Evolutionary conservation across 176 grass and related monocot species (phyloP), one percentile per base, ranked within the genome.

Genomic region (Carex littledalei): DNA sequence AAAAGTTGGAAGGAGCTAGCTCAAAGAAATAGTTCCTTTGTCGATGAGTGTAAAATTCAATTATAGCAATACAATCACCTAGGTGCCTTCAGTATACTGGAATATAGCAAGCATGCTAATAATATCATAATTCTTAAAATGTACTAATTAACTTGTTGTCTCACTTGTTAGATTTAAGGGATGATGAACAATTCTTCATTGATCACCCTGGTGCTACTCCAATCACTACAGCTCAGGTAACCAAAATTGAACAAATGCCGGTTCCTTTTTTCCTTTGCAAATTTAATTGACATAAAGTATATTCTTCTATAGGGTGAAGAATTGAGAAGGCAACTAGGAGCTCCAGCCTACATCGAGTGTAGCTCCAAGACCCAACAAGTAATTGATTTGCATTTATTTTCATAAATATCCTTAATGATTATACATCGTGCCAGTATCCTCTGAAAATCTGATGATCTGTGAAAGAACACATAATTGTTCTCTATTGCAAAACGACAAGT

Each of bases 361-460:
- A 92, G 85, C 66, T 92, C 90, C 14, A 94, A 94, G 72, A 94
- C 92, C 54, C 92, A 94, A 84, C 90, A 91, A 87, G 92, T 94
- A 88, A 5, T 49, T 35, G 31, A 85, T 86, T 50, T 34, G 18
- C n/a, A n/a, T 35, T 60, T 21, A 18, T 69, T 32, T 13, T 32
- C 35, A 31, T 77, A 55, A 63, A 63, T 63, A 10, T 21, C 18
- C n/a, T 24, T 22, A 45, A 63, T 63, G 22, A 62, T 22, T 63
- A 50, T 63, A 24, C 21, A 63, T 24, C 8, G 21, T 24, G 20
- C 60, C 7, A 63, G 20, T 63, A 63, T 3, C 20, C 20, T 63
- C n/a, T 63, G 21, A 26, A 63, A 63, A 7, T 20, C 20, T 26
- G 20, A 24, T 63, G 60, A 22, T 12, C 24, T 63, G 8, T 26